Conservation (phyloP, 2,329 filamentous ascomycete genomes). For the Drechmeria coniospora region DNA sequence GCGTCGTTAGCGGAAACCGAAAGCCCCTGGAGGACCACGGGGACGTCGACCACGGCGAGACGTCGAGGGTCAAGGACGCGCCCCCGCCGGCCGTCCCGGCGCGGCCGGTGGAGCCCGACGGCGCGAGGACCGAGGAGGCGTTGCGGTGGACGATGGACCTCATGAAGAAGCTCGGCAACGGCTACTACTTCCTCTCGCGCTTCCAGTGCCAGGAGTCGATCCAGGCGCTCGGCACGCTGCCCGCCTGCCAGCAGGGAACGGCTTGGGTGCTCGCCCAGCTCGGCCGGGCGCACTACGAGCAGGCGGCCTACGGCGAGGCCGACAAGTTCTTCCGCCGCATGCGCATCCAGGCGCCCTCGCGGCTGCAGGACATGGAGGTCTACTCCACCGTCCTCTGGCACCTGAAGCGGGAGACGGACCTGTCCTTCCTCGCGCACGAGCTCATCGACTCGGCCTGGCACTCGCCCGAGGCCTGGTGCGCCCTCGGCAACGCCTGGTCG, state of each 20-base stretch:
- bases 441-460: constrained; percentile 75
- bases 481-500: constrained; percentile 88
- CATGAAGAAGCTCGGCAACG: constrained; percentile 65
- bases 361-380: constrained; percentile 89
- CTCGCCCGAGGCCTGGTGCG: constrained; percentile 91
- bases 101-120: constrained; percentile 34
- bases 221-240: constrained; percentile 54
- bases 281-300: constrained; percentile 82
- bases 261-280: constrained; percentile 88
- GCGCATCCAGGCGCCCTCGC: constrained; percentile 63
- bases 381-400: constrained; percentile 99
- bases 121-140: constrained; percentile 55
- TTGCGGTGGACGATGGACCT: constrained; percentile 65
- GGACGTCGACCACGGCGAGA: constrained; percentile 55
- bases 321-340: constrained; percentile 75
- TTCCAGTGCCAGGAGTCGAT: constrained; percentile 70
- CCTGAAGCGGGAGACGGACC: constrained; percentile 76
- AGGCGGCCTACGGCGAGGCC: constrained; percentile 70
- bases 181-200: constrained; percentile 62
- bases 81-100: constrained; percentile 19
- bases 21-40: constrained; percentile 55
- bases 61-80: constrained; percentile 27
- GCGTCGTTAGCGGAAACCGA: constrained; percentile 80
- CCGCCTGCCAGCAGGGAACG: constrained; percentile 66
- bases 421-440: constrained; percentile 85